Evolutionary conservation across 2,329 filamentous ascomycete species (phyloP).

Genomic region (Thyridium curvatum): DNA sequence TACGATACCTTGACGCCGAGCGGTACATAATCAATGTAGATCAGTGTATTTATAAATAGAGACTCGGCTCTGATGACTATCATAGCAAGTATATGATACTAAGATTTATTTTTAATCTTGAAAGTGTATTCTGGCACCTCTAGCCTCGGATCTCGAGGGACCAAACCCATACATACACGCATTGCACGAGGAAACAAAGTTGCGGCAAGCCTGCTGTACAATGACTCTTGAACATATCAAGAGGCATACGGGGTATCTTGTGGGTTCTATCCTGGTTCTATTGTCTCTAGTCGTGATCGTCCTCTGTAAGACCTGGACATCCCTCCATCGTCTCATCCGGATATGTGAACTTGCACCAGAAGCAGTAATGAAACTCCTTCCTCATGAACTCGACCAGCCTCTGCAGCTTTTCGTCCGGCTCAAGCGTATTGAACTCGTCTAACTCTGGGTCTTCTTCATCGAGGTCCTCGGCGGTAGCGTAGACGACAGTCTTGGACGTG

Average conservation of each 20-base stretch:
- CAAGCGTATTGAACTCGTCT: slow-evolving; percentile 68
- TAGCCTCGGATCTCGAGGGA: no score
- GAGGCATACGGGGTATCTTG: no score
- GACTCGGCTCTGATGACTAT: no score
- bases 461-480: slow-evolving; percentile 59
- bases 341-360: slow-evolving; percentile 91
- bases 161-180: no score
- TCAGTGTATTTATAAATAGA: no score
- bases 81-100: no score
- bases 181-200: no score
- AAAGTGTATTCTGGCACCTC: no score
- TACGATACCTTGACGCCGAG: slow-evolving; percentile 14
- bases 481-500: slow-evolving; percentile 41
- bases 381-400: slow-evolving; percentile 65
- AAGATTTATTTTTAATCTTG: no score
- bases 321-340: slow-evolving; percentile 70
- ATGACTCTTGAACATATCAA: no score
- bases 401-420: slow-evolving; percentile 58
- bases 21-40: background rate
- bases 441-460: slow-evolving; percentile 78
- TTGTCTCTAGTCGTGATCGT: slow-evolving; percentile 58
- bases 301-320: slow-evolving; percentile 81
- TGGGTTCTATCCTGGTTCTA: no score
- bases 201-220: no score
- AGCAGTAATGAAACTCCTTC: slow-evolving; percentile 73